Evolutionary conservation across 1,284 basidiomycete genomes (phyloP), one percentile per base, ranked within the genome.

Genomic region (Erythrobasidium hasegawianum): DNA sequence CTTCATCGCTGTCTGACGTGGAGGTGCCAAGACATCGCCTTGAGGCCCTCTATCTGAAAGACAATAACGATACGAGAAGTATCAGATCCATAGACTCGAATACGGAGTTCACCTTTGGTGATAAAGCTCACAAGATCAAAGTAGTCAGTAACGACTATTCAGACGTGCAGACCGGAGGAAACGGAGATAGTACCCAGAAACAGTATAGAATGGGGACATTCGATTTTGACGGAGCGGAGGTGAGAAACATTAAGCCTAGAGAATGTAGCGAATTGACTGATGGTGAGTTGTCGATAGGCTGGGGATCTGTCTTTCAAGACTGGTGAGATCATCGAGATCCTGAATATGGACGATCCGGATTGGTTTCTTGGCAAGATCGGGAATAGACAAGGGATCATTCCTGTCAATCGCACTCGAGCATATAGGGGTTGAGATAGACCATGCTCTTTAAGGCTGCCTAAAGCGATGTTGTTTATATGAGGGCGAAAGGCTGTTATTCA

Each of bases 271-370:
- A 52, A n/a, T 27, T 18, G 24, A 41, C 20, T 2, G 11, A 24
- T 18, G 5, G 24, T 38, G 16, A 13, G 16, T 1, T 43, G 24
- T 38, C 26, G 33, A 4, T 69, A 90, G 86, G 72, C 80, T 11
- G 90, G 88, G 1, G 92, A 96, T 77, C 76, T 96, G 47, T 86
- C 87, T 0, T 89, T 96, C 76, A 81, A 79, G n/a, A 90, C 87
- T 76, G 90, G 90, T 0, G 86, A 94, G 70, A 82, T 93, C 16
- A 86, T 96, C 62, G 82, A 80, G 10, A 82, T 95, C n/a, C 83
- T 85, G 20, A 82, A 87, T 75, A 88, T 84, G 78, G 90, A 85
- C 68, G 83, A 86, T 43, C 88, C 83, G 47, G 85, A 81, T 18
- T 86, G 87, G 87, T 90, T 87, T 87, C 86, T 81, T 16, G 88